A percentile compares a stretch with the other conserved stretches of the same genome.
phyloP scores from a whole-genome alignment of 768 basidiomycete species.

The Rhizopogon vinicolor region DNA sequence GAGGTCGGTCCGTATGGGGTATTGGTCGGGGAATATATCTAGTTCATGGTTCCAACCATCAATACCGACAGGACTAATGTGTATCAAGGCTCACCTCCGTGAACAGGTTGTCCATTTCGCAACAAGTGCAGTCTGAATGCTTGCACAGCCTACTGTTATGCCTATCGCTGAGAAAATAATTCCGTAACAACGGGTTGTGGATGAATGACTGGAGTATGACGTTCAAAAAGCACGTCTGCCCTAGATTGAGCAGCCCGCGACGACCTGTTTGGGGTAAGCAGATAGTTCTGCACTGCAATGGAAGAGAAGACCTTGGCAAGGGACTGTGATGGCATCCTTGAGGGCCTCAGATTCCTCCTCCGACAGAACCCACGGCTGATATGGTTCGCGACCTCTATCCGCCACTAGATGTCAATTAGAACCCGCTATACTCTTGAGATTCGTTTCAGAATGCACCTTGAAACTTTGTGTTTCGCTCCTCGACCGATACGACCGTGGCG shows the following conservation, averaged over 20 bases:
- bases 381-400: constrained; percentile 42
- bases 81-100: constrained; percentile 45
- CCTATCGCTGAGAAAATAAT: constrained; percentile 87
- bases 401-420: constrained; percentile 20
- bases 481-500: constrained; percentile 42
- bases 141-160: constrained; percentile 77
- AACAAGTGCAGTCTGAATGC: constrained; percentile 73
- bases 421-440: background rate
- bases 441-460: constrained; percentile 37
- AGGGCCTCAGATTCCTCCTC: constrained; percentile 40
- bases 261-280: constrained; percentile 43
- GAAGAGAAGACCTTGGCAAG: constrained; percentile 63
- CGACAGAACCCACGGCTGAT: constrained; percentile 44
- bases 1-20: constrained; percentile 76
- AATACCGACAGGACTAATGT: no score
- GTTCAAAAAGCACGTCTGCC: constrained; percentile 93
- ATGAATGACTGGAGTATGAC: constrained; percentile 86
- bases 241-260: constrained; percentile 83
- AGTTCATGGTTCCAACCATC: background rate
- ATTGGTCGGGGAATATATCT: constrained; percentile 56
- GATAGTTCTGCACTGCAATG: background rate
- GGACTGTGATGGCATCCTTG: constrained; percentile 43
- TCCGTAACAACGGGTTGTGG: constrained; percentile 85
- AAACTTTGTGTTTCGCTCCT: constrained; percentile 60
- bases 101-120: constrained; percentile 90